Evolutionary conservation across 1,139 yeast species (phyloP).

Genomic region (Petasospora rhodanensis): DNA sequence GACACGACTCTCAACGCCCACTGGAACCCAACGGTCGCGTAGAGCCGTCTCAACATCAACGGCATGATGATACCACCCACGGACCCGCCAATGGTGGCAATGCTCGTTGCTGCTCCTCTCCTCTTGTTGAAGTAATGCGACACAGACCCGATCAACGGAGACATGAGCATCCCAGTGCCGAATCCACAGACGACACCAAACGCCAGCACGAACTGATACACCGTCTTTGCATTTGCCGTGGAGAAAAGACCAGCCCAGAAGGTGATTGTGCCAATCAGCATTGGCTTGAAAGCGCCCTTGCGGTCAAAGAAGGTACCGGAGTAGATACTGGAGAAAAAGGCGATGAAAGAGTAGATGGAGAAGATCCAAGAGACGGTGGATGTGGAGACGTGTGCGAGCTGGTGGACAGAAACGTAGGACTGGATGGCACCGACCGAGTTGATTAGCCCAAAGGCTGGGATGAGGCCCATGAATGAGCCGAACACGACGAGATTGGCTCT

Average conservation of each 20-base stretch:
- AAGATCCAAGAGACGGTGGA: conserved; percentile 65
- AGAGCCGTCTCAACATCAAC: conserved; percentile 49
- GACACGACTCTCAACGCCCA: conserved; percentile 58
- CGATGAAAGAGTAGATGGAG: conserved; percentile 51
- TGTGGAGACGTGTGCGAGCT: conserved; percentile 40
- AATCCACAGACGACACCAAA: conserved; percentile 12
- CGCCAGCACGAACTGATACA: conserved; percentile 23
- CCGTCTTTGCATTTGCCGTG: conserved; percentile 34
- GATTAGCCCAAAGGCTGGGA: conserved; percentile 61
- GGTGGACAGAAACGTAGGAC: conserved; percentile 51
- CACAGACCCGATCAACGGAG: conserved; percentile 31
- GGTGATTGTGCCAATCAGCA: conserved; percentile 29
- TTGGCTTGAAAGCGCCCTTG: conserved; percentile 48
- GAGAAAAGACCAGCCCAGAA: conserved; percentile 50
- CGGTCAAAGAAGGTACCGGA: conserved; percentile 61
- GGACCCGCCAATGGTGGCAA: conserved; percentile 63
- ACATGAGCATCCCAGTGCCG: conserved; percentile 14
- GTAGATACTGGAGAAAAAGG: conserved; percentile 51
- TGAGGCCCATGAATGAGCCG: conserved; percentile 62
- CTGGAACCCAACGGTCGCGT: conserved; percentile 45
- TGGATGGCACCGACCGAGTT: conserved; percentile 71
- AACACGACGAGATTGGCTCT: conserved; percentile 54
- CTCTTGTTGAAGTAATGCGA: conserved; percentile 58
- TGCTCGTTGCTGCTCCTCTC: conserved; percentile 56
- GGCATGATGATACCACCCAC: conserved; percentile 65